These are phyloP conservation scores for Yamadazyma jaroonii DNA, from an alignment of 1,139 yeast species.

Conservation along the genomic window DNA sequence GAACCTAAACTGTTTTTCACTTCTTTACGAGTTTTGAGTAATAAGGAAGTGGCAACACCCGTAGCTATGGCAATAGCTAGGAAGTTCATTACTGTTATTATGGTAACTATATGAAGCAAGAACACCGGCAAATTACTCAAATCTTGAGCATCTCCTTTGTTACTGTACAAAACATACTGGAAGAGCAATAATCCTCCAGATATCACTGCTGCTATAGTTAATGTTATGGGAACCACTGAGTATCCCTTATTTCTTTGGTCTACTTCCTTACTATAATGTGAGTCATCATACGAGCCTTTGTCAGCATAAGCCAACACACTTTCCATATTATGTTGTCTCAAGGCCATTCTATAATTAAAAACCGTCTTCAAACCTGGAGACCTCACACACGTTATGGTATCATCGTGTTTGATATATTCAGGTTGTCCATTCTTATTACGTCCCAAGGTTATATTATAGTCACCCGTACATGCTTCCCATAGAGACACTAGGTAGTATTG, in stretches of 20 bases:
- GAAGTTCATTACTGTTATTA: constrained; percentile 32
- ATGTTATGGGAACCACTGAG: constrained; percentile 19
- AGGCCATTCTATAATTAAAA: constrained; percentile 46
- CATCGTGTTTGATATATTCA: constrained; percentile 16
- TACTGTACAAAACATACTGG: constrained; percentile 33
- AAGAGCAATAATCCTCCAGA: constrained; percentile 23
- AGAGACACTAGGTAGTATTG: constrained; percentile 45
- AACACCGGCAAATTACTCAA: constrained; percentile 27
- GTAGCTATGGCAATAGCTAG: constrained; percentile 27
- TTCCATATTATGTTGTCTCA: constrained; percentile 38
- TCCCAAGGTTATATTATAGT: constrained; percentile 26
- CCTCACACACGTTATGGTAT: constrained; percentile 20
- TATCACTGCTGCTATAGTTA: constrained; percentile 8
- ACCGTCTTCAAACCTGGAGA: constrained; percentile 18
- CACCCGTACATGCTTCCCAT: constrained; percentile 48
- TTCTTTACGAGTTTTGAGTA: constrained; percentile 22
- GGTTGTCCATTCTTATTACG: constrained; percentile 14
- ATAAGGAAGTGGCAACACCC: constrained; percentile 24
- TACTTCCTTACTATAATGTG: constrained; percentile 19
- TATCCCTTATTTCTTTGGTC: constrained; percentile 17
- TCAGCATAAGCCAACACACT: constrained; percentile 50
- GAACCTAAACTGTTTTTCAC: constrained; percentile 32
- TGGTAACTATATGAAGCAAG: constrained; percentile 30
- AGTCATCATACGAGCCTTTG: constrained; percentile 19
- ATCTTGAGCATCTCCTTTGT: constrained; percentile 28